Base-by-base conservation (phyloP, 768 basidiomycete genomes). In the Amanita exitialis region DNA sequence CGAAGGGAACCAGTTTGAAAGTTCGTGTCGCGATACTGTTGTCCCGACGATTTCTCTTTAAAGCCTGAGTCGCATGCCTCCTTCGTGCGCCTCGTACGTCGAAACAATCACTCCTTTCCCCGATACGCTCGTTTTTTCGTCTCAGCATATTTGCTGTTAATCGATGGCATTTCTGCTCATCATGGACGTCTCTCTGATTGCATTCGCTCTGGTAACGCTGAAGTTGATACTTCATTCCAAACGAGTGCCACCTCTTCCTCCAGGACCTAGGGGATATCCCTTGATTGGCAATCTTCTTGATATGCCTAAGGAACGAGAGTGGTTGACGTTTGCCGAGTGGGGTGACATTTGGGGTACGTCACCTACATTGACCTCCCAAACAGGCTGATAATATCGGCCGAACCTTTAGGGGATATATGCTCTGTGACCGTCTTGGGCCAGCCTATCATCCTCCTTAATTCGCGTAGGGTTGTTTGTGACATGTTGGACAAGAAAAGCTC, bases 401-500 rank as follows among this genome's bases (percentile, higher is more conserved):
- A 28, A 27, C 27, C 44, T 37, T 10, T 53, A 83, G 82, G 82
- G 34, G 77, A 78, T 51, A 80, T 84, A 20, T 73, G 73, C 54
- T 82, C 80, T 38, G 71, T 74, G 1, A 81, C 77, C 23, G 67
- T 83, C 12, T 65, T 84, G 4, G 80, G 81, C 2, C 81, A 82
- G 54, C 69, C 79, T 37, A 62, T 84, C 32, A 61, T 83, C 35
- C 64, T 84, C 41, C 55, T 84, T 25, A 82, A 80, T 58, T 76
- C 73, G 9, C 68, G 68, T 18, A 69, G 71, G 58, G 57, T 68
- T 16, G 78, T 79, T 15, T 62, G 67, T 52, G 79, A 82, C 47
- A 71, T 85, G 66, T 68, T 84, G 44, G 80, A 85, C 61, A 82
- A 81, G 65, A 81, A 81, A 57, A 80, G 79, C 53, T 69, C 77